Evolutionary conservation across 2,329 filamentous ascomycete genomes (phyloP), one percentile per base, ranked within the genome.

Genomic region (Clonostachys chloroleuca): DNA sequence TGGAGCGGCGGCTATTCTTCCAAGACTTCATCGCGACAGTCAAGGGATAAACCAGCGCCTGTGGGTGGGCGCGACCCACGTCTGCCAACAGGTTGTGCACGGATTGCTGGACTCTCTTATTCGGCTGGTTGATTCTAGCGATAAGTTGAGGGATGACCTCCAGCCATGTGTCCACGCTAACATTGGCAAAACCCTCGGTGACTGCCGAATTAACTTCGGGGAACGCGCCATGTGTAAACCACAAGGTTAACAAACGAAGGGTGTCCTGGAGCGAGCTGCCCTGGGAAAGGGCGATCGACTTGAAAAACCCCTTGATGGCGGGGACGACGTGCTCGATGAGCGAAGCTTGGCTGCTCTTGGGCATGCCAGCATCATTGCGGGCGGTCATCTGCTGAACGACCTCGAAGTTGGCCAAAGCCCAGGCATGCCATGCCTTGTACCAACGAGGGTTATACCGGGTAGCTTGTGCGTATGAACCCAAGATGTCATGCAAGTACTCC

Each of bases 381-480:
- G 86, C 78, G 9, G 85, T 81, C 48, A 94, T 73, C 1, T 87
- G 83, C 56, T 94, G 95, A 36, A 97, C 92, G 48, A 99, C 94
- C 68, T 99, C 92, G 59, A 99, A 99, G 66, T 99, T 99, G 46
- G 94, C 92, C 52, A 99, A 70, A 12, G 94, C 95, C 92, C 94
- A 99, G 0, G 94, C 89, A 67, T 99, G 94, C 94, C 94, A 99
- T 8, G 95, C 94, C 69, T 99, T 99, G 73, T 99, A 99, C 83
- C 92, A 99, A 51, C 86, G 84, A 34, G 90, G 86, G 63, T 99
- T 95, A 69, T 95, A 96, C 49, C 89, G 86, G 3, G 94, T 99
- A 2, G 95, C 95, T 49, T 92, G 86, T 16, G 85, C 84, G 65
- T 97, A 99, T 2, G 94, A 91, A n/a, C 83, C 80, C 20, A 99